Percentiles rank a stretch among this genome's conserved stretches.
phyloP scores from a whole-genome alignment of 2,329 filamentous ascomycete species.

The Metarhizium humberi region DNA sequence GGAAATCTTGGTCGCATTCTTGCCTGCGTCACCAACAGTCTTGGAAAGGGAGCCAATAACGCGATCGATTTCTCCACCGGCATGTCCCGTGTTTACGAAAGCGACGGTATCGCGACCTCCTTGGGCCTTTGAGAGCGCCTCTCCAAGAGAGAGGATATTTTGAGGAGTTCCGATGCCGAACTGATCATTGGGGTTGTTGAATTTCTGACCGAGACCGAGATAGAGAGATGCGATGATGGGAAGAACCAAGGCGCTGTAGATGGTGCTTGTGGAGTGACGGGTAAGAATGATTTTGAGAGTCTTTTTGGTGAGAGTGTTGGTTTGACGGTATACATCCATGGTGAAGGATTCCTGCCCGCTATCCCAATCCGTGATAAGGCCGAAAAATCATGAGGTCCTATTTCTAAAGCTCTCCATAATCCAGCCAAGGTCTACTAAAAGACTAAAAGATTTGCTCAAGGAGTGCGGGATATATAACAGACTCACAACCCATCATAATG shows the following conservation, averaged over 20 bases:
- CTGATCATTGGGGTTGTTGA: slow-evolving; percentile 64
- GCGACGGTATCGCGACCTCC: slow-evolving; percentile 54
- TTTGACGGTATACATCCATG: slow-evolving; percentile 44
- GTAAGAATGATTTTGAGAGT: slow-evolving; percentile 47
- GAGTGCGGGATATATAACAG: not conserved
- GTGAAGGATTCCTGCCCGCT: not conserved
- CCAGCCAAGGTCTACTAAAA: too few species aligned
- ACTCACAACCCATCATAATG: not conserved
- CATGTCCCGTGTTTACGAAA: slow-evolving; percentile 66
- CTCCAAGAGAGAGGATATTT: slow-evolving; percentile 52
- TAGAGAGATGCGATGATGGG: slow-evolving; percentile 47
- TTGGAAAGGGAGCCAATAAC: slow-evolving; percentile 45
- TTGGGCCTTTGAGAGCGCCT: slow-evolving; percentile 49
- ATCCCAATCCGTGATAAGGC: too few species aligned
- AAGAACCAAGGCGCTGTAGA: slow-evolving; percentile 45
- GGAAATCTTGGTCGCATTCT: slow-evolving; percentile 14
- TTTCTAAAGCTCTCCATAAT: too few species aligned
- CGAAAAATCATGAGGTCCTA: too few species aligned
- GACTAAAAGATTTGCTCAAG: not conserved
- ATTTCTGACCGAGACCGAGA: slow-evolving; percentile 60
- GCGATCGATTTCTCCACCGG: slow-evolving; percentile 57
- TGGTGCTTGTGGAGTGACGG: slow-evolving; percentile 40
- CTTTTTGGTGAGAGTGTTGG: slow-evolving; percentile 45
- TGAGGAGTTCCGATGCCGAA: slow-evolving; percentile 59
- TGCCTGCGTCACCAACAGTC: slow-evolving; percentile 14